Evolutionary conservation across 345 rosid genomes (phyloP).

Genomic region (Triadica sebifera): DNA sequence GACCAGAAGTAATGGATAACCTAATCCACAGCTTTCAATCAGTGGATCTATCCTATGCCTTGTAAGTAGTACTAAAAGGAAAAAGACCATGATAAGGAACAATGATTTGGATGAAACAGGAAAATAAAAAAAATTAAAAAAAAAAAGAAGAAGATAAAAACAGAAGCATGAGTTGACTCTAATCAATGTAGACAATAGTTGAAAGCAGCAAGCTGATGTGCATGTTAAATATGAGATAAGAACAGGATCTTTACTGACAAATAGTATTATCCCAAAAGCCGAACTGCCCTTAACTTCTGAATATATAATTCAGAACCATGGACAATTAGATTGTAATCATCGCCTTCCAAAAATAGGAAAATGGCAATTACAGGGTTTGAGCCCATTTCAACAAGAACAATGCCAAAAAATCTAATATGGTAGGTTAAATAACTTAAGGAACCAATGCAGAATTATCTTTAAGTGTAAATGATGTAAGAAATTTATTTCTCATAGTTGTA

Average conservation of each 20-base stretch:
- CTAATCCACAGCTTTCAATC: neutral
- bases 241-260: neutral
- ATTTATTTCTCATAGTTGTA: slow-evolving; percentile 16
- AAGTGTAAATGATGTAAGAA: neutral
- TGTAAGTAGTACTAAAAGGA: neutral
- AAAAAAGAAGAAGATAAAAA: no score
- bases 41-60: neutral
- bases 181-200: neutral
- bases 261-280: neutral
- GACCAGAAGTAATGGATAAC: no score
- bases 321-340: neutral
- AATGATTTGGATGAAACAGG: neutral
- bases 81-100: neutral
- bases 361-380: neutral
- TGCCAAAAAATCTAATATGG: neutral
- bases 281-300: neutral
- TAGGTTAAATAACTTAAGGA: neutral
- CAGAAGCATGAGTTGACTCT: neutral
- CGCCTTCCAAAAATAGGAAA: neutral
- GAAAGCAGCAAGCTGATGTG: neutral
- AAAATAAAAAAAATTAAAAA: no score
- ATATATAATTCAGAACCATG: neutral
- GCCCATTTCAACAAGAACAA: neutral
- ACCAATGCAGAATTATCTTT: neutral
- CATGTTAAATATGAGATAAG: neutral